These are phyloP conservation scores for Peronosclerospora sorghi DNA, from an alignment of 352 stramenopile species.

Conservation along the genomic window DNA sequence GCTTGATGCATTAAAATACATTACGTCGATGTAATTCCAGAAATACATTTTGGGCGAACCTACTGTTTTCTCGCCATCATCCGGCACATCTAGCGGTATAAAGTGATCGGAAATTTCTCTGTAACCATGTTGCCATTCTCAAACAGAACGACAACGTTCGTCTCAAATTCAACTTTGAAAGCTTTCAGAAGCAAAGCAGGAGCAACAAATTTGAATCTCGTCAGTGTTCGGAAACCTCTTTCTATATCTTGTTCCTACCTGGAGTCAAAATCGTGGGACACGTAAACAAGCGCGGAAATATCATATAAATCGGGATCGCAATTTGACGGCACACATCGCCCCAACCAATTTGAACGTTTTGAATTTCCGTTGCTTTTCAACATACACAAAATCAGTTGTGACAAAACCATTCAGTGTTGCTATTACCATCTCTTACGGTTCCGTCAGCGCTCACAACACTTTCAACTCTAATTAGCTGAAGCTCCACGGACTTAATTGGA, in stretches of 20 bases:
- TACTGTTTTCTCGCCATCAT: background rate
- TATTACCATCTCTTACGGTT: conserved; percentile 59
- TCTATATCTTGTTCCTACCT: conserved; percentile 21
- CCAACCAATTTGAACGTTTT: conserved; percentile 90
- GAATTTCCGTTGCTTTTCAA: conserved; percentile 84
- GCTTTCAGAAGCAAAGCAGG: conserved; percentile 18
- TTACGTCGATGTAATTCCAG: background rate
- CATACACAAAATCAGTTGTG: background rate
- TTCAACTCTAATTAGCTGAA: conserved; percentile 87
- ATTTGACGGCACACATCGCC: conserved; percentile 85
- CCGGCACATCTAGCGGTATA: conserved; percentile 48
- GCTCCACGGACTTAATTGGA: conserved; percentile 80
- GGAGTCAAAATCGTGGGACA: conserved; percentile 85
- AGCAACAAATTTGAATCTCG: background rate
- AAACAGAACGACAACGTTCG: conserved; percentile 88
- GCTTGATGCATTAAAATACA: background rate
- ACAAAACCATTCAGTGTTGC: background rate
- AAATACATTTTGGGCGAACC: background rate
- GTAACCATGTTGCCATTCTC: conserved; percentile 88
- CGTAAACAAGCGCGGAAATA: conserved; percentile 88
- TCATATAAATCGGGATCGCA: conserved; percentile 91
- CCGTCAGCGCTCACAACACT: conserved; percentile 72
- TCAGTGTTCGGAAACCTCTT: background rate
- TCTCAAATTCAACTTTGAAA: conserved; percentile 89
- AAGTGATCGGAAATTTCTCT: conserved; percentile 81